phyloP scores from a whole-genome alignment of 441 rosid genomes.

The Syzygium syzygioides region DNA sequence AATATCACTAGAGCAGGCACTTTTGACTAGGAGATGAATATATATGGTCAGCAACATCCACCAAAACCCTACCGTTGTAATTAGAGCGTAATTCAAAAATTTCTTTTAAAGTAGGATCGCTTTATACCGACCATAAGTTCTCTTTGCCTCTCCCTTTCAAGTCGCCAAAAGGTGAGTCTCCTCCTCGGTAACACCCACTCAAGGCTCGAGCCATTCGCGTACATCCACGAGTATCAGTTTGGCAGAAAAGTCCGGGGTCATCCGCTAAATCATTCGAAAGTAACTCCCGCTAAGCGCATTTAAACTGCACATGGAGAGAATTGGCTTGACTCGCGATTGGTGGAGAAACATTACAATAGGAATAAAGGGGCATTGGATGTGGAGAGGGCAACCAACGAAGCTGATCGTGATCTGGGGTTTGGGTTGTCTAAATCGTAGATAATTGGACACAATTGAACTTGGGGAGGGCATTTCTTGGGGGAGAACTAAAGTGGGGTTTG shows the following conservation, averaged over 20 bases:
- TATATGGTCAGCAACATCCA: background rate
- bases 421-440: background rate
- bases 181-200: background rate
- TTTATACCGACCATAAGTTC: fast-evolving
- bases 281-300: background rate
- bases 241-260: background rate
- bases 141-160: background rate
- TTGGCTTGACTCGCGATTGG: background rate
- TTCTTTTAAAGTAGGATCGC: background rate
- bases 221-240: background rate
- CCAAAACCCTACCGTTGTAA: background rate
- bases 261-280: background rate
- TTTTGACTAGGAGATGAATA: background rate
- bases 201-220: background rate
- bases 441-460: background rate
- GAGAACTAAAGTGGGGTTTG: background rate
- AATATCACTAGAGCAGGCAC: background rate
- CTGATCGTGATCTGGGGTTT: background rate
- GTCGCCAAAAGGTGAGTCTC: background rate
- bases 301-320: background rate
- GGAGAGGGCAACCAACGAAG: background rate
- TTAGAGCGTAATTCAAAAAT: background rate
- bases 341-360: background rate
- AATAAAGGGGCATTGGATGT: background rate
- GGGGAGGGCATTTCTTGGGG: background rate